phyloP scores from a whole-genome alignment of 345 rosid species.

The Eucalyptus cloeziana region DNA sequence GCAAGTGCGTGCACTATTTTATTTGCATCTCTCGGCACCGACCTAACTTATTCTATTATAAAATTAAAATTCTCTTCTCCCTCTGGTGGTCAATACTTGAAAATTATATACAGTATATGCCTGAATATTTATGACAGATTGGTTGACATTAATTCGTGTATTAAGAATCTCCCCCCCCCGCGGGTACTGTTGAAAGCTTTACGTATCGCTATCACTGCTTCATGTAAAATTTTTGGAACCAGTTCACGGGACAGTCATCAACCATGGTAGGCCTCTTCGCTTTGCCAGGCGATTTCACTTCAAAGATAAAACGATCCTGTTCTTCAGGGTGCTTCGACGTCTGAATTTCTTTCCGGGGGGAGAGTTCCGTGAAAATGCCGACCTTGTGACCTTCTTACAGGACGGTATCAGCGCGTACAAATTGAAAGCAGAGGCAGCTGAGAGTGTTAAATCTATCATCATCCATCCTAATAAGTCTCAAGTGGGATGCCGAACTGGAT shows the following conservation, averaged over 20 bases:
- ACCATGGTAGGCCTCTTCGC: neutral
- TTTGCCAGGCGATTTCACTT: neutral
- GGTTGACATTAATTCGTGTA: neutral
- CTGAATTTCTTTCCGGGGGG: neutral
- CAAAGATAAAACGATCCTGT: neutral
- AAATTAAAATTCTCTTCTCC: neutral
- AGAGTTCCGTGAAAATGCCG: neutral
- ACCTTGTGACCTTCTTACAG: neutral
- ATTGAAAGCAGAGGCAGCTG: neutral
- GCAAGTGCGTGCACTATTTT: neutral
- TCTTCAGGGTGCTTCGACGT: neutral
- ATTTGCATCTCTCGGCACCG: neutral
- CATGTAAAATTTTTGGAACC: neutral
- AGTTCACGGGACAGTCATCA: neutral
- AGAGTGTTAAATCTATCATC: neutral
- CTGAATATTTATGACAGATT: neutral
- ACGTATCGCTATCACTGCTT: neutral
- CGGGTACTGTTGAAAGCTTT: neutral
- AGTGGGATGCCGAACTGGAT: neutral
- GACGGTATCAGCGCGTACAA: neutral
- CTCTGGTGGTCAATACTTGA: neutral
- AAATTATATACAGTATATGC: neutral
- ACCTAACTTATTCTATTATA: neutral
- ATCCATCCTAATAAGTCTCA: neutral
- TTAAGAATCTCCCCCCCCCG: neutral